A percentile compares a stretch with the other conserved stretches of the same genome.
These are phyloP conservation scores for Lentinula novae-zelandiae DNA, from an alignment of 1,284 basidiomycete genomes.

Conservation along the genomic window DNA sequence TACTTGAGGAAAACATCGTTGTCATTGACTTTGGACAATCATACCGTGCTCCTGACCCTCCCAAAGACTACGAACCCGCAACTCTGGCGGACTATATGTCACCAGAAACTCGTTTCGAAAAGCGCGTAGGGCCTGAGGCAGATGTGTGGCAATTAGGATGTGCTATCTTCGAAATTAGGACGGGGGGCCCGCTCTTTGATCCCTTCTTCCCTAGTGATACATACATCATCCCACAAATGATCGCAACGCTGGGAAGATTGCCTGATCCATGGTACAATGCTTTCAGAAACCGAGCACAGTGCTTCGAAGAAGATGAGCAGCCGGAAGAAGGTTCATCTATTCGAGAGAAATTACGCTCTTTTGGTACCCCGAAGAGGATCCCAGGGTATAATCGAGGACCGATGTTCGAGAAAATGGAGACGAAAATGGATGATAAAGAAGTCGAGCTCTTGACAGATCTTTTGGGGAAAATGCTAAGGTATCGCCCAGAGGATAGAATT, in stretches of 20 bases:
- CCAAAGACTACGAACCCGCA: conserved; percentile 23
- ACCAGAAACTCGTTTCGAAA: conserved; percentile 31
- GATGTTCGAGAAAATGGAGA: conserved; percentile 29
- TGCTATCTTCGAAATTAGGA: conserved; percentile 33
- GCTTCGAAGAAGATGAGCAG: conserved; percentile 28
- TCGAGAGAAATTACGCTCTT: conserved; percentile 20
- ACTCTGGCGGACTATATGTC: conserved; percentile 28
- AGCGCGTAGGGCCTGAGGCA: conserved; percentile 19
- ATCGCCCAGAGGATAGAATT: conserved; percentile 35
- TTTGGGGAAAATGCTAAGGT: conserved; percentile 31
- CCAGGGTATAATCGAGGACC: conserved; percentile 18
- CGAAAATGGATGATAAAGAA: conserved; percentile 29
- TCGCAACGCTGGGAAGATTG: conserved; percentile 29
- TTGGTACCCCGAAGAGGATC: too few species aligned
- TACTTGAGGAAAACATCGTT: conserved; percentile 28
- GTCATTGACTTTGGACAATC: conserved; percentile 35
- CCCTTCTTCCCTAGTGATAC: conserved; percentile 24
- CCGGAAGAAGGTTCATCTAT: conserved; percentile 20
- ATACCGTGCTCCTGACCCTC: conserved; percentile 18
- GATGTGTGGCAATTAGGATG: conserved; percentile 36
- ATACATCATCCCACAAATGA: conserved; percentile 27
- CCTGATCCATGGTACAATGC: conserved; percentile 34
- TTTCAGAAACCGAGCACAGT: conserved; percentile 17
- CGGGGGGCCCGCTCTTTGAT: conserved; percentile 33
- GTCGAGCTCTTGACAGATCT: conserved; percentile 28